Conservation (phyloP, 2,329 filamentous ascomycete genomes). For the Erysiphe neolycopersici region DNA sequence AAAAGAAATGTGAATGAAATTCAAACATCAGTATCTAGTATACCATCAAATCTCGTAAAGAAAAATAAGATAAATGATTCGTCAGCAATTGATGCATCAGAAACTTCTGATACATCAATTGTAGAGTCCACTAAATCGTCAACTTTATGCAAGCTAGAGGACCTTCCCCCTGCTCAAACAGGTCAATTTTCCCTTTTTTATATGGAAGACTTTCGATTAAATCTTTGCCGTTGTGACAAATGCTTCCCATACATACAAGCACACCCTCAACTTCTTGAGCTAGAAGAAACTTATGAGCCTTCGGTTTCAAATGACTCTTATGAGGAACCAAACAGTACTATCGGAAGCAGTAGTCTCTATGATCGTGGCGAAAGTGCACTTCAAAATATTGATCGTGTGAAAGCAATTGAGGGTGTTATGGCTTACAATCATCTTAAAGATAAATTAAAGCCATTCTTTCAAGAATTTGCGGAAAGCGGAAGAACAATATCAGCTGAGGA, state of each 20-base stretch:
- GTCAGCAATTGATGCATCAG: neutral
- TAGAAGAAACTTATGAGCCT: slow-evolving; percentile 84
- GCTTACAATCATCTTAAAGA: slow-evolving; percentile 93
- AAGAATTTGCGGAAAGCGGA: slow-evolving; percentile 80
- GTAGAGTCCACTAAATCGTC: neutral
- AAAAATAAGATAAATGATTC: slow-evolving; percentile 1
- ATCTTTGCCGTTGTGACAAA: slow-evolving; percentile 56
- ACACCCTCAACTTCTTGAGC: slow-evolving; percentile 65
- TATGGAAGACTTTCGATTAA: slow-evolving; percentile 48
- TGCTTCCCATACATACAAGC: slow-evolving; percentile 49
- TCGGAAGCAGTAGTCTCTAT: slow-evolving; percentile 57
- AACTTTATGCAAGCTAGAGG: slow-evolving; percentile 29
- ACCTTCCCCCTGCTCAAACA: slow-evolving; percentile 27
- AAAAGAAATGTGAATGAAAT: slow-evolving; percentile 40
- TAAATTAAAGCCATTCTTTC: slow-evolving; percentile 80
- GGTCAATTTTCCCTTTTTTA: slow-evolving; percentile 60
- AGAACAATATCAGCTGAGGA: slow-evolving; percentile 76
- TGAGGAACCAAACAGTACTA: slow-evolving; percentile 26
- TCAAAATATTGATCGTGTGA: slow-evolving; percentile 72
- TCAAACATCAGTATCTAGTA: slow-evolving; percentile 9
- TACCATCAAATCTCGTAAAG: slow-evolving; percentile 25
- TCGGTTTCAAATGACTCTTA: slow-evolving; percentile 44
- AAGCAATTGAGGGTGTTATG: slow-evolving; percentile 91
- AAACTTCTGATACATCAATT: neutral
- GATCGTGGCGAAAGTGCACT: slow-evolving; percentile 84